Evolutionary conservation across 805 yeast species (phyloP), one percentile per base, ranked within the genome.

Genomic region (Metschnikowia matae): DNA sequence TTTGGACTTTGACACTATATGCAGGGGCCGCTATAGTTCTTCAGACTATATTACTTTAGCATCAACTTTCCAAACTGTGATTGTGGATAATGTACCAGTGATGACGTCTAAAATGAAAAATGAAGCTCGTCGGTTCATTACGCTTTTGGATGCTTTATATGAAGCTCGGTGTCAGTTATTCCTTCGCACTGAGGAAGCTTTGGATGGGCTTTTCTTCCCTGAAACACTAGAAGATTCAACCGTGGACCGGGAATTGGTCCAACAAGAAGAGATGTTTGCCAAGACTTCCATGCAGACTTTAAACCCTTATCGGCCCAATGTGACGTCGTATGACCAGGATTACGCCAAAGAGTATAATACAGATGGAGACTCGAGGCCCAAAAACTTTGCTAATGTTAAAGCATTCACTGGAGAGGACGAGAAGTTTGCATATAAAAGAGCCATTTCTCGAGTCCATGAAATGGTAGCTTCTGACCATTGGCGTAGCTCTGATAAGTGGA

Each of bases 341-440:
- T 60, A 63, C 39, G 68, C 71, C 14, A 62, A 59, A 41, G 59
- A 56, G 5, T 62, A 55, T 41, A 20, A 42, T 18, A 42, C 39
- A 29, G 45, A 44, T 2, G 48, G 46, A 14, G 44, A 13, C 13
- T 33, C 23, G 8, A 18, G 36, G 15, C 38, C 15, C 17, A 45
- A 37, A 6, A 40, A 81, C 57, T 81, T 73, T 56, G 70, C 77
- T 13, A 73, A 82, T 46, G 62, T 75, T 17, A 69, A 71, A 10
- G 81, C 82, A 8, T 85, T 85, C 58, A 85, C 89, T 0, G 91
- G 91, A 21, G 89, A 85, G 58, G 91, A 85, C 64, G 91, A 85
- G 61, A 77, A 76, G 66, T 85, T 85, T 66, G 89, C 91, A 3
- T 85, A 78, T 59, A 81, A 80, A 54, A 67, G 91, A 55, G 90